Evolutionary conservation across 306 rosid species (phyloP).

Genomic region (Purshia tridentata): DNA sequence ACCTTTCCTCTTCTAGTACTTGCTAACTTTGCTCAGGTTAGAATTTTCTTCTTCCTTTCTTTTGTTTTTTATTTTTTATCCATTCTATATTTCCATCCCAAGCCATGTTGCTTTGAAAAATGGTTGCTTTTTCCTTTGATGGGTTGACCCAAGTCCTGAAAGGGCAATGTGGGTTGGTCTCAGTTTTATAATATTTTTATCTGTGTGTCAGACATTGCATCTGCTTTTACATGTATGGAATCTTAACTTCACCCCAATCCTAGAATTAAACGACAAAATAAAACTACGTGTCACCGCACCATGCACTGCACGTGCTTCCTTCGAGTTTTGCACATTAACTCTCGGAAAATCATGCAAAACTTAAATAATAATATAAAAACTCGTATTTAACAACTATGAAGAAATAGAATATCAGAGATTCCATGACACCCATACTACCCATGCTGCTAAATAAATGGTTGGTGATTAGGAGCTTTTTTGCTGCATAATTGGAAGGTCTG

Average conservation of each 20-base stretch:
- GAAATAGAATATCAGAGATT: constrained; percentile 35
- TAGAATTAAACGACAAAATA: constrained; percentile 66
- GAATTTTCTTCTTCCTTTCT: not conserved
- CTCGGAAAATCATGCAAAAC: constrained; percentile 18
- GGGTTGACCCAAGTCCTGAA: constrained; percentile 34
- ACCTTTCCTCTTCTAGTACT: constrained; percentile 95
- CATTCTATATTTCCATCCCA: too few species aligned
- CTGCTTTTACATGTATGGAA: constrained; percentile 47
- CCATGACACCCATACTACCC: constrained; percentile 36
- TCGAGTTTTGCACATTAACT: constrained; percentile 36
- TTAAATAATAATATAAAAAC: constrained; percentile 20
- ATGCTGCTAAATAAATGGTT: not conserved
- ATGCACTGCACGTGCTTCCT: constrained; percentile 68
- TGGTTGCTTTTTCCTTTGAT: not conserved
- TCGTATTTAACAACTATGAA: not conserved
- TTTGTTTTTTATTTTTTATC: not conserved
- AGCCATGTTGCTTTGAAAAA: constrained; percentile 7
- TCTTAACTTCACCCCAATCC: constrained; percentile 37
- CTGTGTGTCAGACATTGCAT: constrained; percentile 32
- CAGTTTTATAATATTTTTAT: constrained; percentile 18
- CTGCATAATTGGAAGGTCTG: not conserved
- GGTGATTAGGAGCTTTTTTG: not conserved
- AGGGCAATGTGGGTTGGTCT: constrained; percentile 28
- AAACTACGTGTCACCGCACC: constrained; percentile 33
- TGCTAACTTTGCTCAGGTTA: constrained; percentile 96